These are phyloP conservation scores for Hygrophorus russula DNA, from an alignment of 768 basidiomycete species.

Conservation along the genomic window DNA sequence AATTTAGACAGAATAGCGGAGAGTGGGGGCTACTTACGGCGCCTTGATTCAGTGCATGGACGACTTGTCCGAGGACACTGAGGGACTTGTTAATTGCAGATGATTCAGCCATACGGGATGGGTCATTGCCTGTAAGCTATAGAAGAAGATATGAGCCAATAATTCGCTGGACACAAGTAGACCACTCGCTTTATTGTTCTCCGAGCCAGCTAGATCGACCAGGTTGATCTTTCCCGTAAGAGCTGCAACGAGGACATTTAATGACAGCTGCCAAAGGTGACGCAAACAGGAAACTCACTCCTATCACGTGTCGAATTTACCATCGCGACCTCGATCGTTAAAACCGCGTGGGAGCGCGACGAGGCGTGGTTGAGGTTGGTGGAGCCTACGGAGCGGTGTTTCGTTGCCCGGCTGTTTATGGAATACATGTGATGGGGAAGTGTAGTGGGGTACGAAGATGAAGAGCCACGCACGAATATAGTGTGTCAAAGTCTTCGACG, in stretches of 20 bases:
- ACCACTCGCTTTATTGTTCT: conserved; percentile 70
- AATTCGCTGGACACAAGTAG: neutral
- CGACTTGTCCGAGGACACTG: conserved; percentile 79
- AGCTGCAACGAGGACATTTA: conserved; percentile 24
- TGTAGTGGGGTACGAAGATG: neutral
- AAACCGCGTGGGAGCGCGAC: conserved; percentile 81
- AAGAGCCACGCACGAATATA: conserved; percentile 30
- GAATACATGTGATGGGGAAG: neutral
- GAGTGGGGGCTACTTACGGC: conserved; percentile 42
- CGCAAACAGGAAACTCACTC: conserved; percentile 25
- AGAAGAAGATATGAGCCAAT: conserved; percentile 1
- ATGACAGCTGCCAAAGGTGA: neutral
- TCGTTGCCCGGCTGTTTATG: conserved; percentile 50
- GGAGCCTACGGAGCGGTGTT: conserved; percentile 73
- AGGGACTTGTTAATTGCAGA: conserved; percentile 85
- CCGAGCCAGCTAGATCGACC: conserved; percentile 84
- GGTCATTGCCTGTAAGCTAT: conserved; percentile 74
- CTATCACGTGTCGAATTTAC: conserved; percentile 39
- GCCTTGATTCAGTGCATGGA: conserved; percentile 71
- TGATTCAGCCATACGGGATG: conserved; percentile 80
- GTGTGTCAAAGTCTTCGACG: conserved; percentile 31
- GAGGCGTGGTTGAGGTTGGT: conserved; percentile 79
- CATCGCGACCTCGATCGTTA: conserved; percentile 62
- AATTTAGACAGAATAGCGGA: neutral
- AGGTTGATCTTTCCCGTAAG: conserved; percentile 72